These are phyloP conservation scores for Metrosideros polymorpha DNA, from an alignment of 441 rosid genomes.

Conservation along the genomic window DNA sequence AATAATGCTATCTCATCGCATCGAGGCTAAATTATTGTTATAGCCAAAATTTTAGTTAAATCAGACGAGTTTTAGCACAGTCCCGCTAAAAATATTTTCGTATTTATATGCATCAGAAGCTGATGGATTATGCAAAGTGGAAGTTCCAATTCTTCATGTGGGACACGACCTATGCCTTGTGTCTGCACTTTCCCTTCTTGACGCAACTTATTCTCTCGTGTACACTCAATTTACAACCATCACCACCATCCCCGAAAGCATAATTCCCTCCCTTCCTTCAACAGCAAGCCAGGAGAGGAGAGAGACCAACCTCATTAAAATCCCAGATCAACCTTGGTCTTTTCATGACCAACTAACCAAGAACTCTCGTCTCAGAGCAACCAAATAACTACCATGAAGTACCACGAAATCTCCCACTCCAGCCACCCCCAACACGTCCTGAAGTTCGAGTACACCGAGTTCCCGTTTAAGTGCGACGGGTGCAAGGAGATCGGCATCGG, in stretches of 20 bases:
- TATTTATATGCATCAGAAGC: not conserved
- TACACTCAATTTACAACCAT: constrained; percentile 29
- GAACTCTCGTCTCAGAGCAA: not conserved
- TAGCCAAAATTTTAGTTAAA: no score
- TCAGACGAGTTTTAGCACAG: not conserved
- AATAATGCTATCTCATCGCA: not conserved
- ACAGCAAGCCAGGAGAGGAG: constrained; percentile 17
- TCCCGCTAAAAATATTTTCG: not conserved
- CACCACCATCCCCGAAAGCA: constrained; percentile 27
- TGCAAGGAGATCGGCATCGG: constrained; percentile 95
- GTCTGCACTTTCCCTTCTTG: constrained; percentile 17
- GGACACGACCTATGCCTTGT: constrained; percentile 27
- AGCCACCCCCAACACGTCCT: constrained; percentile 75
- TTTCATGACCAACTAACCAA: not conserved
- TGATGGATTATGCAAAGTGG: constrained; percentile 10
- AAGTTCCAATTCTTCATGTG: constrained; percentile 17
- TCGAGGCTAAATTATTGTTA: not conserved
- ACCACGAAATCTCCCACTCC: constrained; percentile 60
- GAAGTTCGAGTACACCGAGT: constrained; percentile 47
- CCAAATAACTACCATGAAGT: constrained; percentile 31
- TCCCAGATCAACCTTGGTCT: not conserved
- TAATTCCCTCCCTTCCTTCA: constrained; percentile 40
- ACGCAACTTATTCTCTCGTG: constrained; percentile 20
- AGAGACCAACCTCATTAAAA: not conserved
- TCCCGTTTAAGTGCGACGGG: constrained; percentile 88